Evolutionary conservation across 2,329 filamentous ascomycete genomes (phyloP).

Genomic region (Diaporthe sp.): DNA sequence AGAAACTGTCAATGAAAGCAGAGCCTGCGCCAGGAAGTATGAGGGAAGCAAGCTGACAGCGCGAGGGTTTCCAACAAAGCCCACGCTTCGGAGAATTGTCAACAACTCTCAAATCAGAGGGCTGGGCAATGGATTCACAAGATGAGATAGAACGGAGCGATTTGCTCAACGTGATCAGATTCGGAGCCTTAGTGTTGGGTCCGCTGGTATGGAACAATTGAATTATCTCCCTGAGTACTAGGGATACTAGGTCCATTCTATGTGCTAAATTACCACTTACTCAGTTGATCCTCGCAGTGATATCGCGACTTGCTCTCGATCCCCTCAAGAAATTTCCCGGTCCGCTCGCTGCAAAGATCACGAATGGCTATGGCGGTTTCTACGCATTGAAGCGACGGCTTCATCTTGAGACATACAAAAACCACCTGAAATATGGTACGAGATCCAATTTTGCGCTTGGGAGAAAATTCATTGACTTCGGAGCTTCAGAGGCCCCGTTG

Average conservation of each 20-base stretch:
- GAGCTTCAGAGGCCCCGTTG: not conserved
- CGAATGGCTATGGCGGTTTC: conserved; percentile 12
- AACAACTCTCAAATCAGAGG: not conserved
- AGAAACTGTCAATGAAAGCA: not conserved
- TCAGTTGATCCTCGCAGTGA: not conserved
- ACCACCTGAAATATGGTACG: conserved; percentile 22
- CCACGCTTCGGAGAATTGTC: not conserved
- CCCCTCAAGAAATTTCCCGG: not conserved
- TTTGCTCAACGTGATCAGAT: not conserved
- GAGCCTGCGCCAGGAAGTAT: too few relatives aligned
- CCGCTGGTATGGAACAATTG: not conserved
- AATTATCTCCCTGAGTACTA: not conserved
- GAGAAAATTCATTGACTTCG: not conserved
- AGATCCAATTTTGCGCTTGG: not conserved
- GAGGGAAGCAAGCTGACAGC: not conserved
- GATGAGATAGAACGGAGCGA: not conserved
- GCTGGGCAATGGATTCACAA: not conserved
- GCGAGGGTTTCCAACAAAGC: not conserved
- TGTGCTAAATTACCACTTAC: not conserved
- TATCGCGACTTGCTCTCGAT: not conserved
- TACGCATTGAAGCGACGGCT: conserved; percentile 8
- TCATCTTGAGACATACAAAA: conserved; percentile 10
- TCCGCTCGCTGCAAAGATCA: not conserved
- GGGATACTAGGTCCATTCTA: not conserved
- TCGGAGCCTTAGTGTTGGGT: not conserved